Base-by-base conservation (phyloP, 768 basidiomycete species). In the Lactarius trivialis region DNA sequence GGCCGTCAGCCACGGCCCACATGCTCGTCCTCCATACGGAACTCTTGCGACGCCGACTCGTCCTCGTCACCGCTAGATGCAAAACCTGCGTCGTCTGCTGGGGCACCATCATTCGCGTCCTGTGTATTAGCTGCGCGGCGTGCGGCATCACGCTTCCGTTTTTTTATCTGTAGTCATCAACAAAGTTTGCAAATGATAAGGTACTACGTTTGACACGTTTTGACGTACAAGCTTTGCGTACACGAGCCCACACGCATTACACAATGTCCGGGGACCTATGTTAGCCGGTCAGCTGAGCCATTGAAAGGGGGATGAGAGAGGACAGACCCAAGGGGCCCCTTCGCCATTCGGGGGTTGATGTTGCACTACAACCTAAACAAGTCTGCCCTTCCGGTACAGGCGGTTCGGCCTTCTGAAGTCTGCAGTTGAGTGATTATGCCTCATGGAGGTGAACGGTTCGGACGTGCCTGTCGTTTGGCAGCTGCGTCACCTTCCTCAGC, bases 301-400 rank as follows among this genome's bases (percentile, higher is more conserved):
- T 45, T 12, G 52, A 55, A 37, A 50, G 52, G 54, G 48, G 58
- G 41, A 36, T 28, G 17, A 28, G 41, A 19, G n/a, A 24, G 37
- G 49, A 74, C 78, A 72, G 70, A 91, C 89, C 90, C 76, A 92
- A 73, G 15, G 90, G 90, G 1, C 90, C 90, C 65, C 91, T 77
- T 58, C 90, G 79, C 90, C 91, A 93, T 76, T 93, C 90, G 7
- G 90, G 90, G 65, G 90, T 93, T 60, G 89, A 86, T 17, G 91
- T 93, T 64, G 89, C 90, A 68, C 76, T 81, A 75, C 90, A 93
- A 34, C 89, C 91, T 34, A 90, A 77, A 74, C 90, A 93, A 28
- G 81, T 87, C 71, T 91, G 90, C 17, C 82, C 82, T 60, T 87
- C 86, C 64, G 77, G 76, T 60, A 73, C 74, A 58, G 75, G 75